Percentiles rank a stretch among this genome's conserved stretches.
phyloP scores from a whole-genome alignment of 148 eudicot genomes.

The Nepenthes mirabilis region DNA sequence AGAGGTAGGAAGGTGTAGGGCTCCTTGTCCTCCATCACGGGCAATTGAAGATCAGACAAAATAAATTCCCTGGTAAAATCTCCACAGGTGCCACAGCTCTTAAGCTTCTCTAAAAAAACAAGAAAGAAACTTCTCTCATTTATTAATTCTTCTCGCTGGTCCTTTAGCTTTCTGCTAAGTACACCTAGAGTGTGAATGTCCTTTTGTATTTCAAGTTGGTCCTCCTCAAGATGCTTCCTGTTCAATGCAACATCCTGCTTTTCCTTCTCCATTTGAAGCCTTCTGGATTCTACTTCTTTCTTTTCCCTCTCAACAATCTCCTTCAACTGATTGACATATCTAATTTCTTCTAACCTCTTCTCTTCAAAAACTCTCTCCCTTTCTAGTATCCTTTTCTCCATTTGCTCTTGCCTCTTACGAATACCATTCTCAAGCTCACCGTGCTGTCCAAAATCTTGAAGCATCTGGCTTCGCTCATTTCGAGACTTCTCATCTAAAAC shows the following conservation, averaged over 20 bases:
- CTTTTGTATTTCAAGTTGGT: slow-evolving; percentile 54
- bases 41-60: slow-evolving; percentile 32
- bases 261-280: slow-evolving; percentile 43
- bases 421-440: slow-evolving; percentile 42
- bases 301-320: slow-evolving; percentile 31
- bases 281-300: slow-evolving; percentile 41
- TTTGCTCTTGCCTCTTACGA: slow-evolving; percentile 39
- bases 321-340: slow-evolving; percentile 31
- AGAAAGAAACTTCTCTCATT: slow-evolving; percentile 45
- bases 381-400: slow-evolving; percentile 38
- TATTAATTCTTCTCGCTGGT: slow-evolving; percentile 43
- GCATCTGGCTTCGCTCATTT: slow-evolving; percentile 31
- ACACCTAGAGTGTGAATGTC: slow-evolving; percentile 58
- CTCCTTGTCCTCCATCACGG: slow-evolving; percentile 18
- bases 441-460: slow-evolving; percentile 51
- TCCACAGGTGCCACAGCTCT: slow-evolving; percentile 55
- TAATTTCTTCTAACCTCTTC: slow-evolving; percentile 27
- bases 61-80: slow-evolving; percentile 31
- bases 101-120: slow-evolving; percentile 43
- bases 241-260: slow-evolving; percentile 35
- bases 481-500: slow-evolving; percentile 38
- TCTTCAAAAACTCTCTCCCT: slow-evolving; percentile 58
- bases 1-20: slow-evolving; percentile 16
- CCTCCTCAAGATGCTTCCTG: slow-evolving; percentile 50
- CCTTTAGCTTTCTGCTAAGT: slow-evolving; percentile 60